Conservation (phyloP, 306 rosid species). For the Coriaria nepalensis region DNA sequence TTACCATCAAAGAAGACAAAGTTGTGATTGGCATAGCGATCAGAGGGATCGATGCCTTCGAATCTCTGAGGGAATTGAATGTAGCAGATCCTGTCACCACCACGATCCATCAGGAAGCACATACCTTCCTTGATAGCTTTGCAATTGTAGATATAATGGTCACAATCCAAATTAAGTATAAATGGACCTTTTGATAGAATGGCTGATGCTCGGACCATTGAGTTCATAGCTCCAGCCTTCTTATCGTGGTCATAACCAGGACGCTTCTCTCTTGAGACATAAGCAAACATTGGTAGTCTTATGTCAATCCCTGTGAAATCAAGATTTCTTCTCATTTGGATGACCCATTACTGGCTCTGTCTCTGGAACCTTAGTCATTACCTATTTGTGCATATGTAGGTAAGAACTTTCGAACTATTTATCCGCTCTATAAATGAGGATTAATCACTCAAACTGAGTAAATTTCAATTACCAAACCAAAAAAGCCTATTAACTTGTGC, state of each 20-base stretch:
- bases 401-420: too few species aligned
- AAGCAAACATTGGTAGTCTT: slow-evolving; percentile 71
- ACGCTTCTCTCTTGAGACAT: slow-evolving; percentile 73
- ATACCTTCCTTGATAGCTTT: slow-evolving; percentile 63
- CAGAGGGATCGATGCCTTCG: slow-evolving; percentile 82
- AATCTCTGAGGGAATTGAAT: slow-evolving; percentile 81
- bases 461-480: too few species aligned
- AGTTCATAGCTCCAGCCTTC: slow-evolving; percentile 93
- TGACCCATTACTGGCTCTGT: slow-evolving; percentile 47
- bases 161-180: slow-evolving; percentile 70
- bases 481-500: too few species aligned
- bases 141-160: slow-evolving; percentile 60
- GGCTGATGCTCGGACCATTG: slow-evolving; percentile 82
- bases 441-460: too few species aligned
- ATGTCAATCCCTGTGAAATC: slow-evolving; percentile 74
- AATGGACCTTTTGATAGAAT: slow-evolving; percentile 70
- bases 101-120: slow-evolving; percentile 85
- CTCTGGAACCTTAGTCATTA: slow-evolving; percentile 55
- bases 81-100: slow-evolving; percentile 76
- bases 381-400: slow-evolving; percentile 18
- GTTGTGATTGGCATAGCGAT: slow-evolving; percentile 81
- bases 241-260: slow-evolving; percentile 75
- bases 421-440: too few species aligned
- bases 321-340: slow-evolving; percentile 37
- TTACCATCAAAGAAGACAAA: slow-evolving; percentile 88